Base-by-base conservation (phyloP, 108 stramenopile species). In the Fragilaria radians region DNA sequence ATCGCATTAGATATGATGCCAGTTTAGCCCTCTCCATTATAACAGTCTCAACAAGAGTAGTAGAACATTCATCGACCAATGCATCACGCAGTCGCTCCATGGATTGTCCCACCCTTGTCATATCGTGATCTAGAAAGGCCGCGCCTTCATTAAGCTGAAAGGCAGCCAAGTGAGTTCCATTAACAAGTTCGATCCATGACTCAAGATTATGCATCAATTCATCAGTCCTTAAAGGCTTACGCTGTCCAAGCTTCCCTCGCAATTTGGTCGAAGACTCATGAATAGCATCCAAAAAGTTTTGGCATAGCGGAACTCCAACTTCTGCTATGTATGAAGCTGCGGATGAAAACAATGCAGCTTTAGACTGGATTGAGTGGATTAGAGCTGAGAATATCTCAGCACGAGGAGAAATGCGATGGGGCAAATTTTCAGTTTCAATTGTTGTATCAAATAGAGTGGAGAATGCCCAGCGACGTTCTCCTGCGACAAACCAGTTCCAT, bases 181-280 rank as follows among this genome's bases (percentile, higher is more conserved):
- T 84, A 24, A 86, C 76, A 48, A 84, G 48, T 59, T 83, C 75
- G 31, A 78, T 79, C 85, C 88, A 90, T 81, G 82, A 86, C 51
- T 81, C 68, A 48, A 61, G 32, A n/a, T 72, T 62, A 54, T 76
- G 80, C 5, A 61, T 21, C 14, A 89, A 57, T 1, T 71, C 49
- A 4, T 56, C 33, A 33, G 66, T 66, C 14, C 62, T 63, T 24
- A 63, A 56, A 31, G 70, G 28, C 42, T 48, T 60, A 19, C 24
- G 53, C 23, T 36, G 49, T 26, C 54, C 19, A 11, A 73, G 52
- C 5, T 57, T 21, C 27, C 62, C 70, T 5, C 77, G 78, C 32
- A 86, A 60, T 46, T 69, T 62, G 22, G 82, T 54, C 5, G 88
- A 73, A 36, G 79, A 66, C n/a, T 74, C 79, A 32, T 84, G 85